These are phyloP conservation scores for Hansfordia pulvinata DNA, from an alignment of 2,329 filamentous ascomycete genomes.

Conservation along the genomic window DNA sequence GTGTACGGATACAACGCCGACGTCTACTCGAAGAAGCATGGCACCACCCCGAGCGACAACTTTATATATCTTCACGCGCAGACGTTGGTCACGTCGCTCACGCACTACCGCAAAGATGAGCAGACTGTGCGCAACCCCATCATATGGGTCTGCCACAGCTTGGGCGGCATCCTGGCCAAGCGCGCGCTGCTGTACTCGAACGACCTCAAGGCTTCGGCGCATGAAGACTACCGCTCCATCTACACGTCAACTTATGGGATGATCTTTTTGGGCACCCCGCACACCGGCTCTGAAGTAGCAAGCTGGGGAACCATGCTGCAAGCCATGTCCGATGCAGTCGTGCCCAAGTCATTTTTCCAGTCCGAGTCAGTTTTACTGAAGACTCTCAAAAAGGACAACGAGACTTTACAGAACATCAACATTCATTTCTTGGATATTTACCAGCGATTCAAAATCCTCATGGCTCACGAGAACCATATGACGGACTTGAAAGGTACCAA, in stretches of 20 bases:
- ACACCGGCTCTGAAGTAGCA: slow-evolving; percentile 55
- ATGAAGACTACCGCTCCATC: slow-evolving; percentile 53
- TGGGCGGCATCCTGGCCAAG: slow-evolving; percentile 63
- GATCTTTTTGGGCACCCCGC: slow-evolving; percentile 66
- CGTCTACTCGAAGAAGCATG: slow-evolving; percentile 32
- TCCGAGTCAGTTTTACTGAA: slow-evolving; percentile 54
- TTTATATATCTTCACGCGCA: slow-evolving; percentile 60
- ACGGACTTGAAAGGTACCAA: slow-evolving; percentile 53
- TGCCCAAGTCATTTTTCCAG: slow-evolving; percentile 54
- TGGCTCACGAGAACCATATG: slow-evolving; percentile 63
- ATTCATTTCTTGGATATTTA: slow-evolving; percentile 59
- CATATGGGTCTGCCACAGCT: slow-evolving; percentile 62
- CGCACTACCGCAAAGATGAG: slow-evolving; percentile 46
- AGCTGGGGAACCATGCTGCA: slow-evolving; percentile 56
- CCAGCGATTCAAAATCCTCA: slow-evolving; percentile 57
- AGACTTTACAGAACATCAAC: slow-evolving; percentile 63
- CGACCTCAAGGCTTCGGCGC: slow-evolving; percentile 42
- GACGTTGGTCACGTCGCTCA: slow-evolving; percentile 48
- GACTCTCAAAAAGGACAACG: slow-evolving; percentile 60
- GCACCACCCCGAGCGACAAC: slow-evolving; percentile 47
- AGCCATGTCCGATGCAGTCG: slow-evolving; percentile 49
- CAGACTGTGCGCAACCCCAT: slow-evolving; percentile 49
- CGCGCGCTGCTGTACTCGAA: slow-evolving; percentile 54
- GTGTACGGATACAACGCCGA: slow-evolving; percentile 68
- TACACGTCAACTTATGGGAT: slow-evolving; percentile 65